These are phyloP conservation scores for Psidium guajava DNA, from an alignment of 345 rosid species.

Conservation along the genomic window DNA sequence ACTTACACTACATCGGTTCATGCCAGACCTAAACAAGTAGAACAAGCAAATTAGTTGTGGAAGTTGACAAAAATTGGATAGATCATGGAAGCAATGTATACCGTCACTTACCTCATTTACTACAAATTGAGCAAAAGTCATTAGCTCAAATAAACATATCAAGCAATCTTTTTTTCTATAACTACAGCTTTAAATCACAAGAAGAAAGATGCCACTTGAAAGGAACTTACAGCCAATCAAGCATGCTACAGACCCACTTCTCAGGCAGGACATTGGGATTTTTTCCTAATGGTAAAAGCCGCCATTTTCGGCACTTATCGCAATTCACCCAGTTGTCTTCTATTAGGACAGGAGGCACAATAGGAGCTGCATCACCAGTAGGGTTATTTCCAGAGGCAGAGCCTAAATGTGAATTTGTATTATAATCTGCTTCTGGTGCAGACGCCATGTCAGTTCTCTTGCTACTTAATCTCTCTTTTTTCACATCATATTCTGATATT, in stretches of 20 bases:
- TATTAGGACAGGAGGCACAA: slow-evolving; percentile 21
- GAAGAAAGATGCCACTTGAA: background rate
- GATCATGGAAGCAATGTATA: background rate
- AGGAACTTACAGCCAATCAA: slow-evolving; percentile 91
- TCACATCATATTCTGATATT: slow-evolving; percentile 13
- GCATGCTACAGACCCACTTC: slow-evolving; percentile 95
- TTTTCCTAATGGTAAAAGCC: slow-evolving; percentile 77
- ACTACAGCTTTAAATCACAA: background rate
- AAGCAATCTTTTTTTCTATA: background rate
- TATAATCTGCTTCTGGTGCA: slow-evolving; percentile 19
- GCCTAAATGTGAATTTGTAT: slow-evolving; percentile 13
- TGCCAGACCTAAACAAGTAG: slow-evolving; percentile 58
- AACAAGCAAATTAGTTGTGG: slow-evolving; percentile 7
- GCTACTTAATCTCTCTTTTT: slow-evolving; percentile 27
- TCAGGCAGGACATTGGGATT: slow-evolving; percentile 63
- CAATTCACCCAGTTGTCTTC: slow-evolving; percentile 83
- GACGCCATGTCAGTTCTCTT: slow-evolving; percentile 21
- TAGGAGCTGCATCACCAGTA: slow-evolving; percentile 31
- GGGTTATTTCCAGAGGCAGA: slow-evolving; percentile 19
- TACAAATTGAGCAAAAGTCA: background rate
- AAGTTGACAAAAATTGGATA: background rate
- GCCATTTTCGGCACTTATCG: slow-evolving; percentile 84
- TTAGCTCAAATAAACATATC: background rate
- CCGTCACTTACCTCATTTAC: background rate
- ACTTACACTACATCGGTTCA: slow-evolving; percentile 58